Conservation (phyloP, 352 stramenopile species). For the Pythium pyrilobum region DNA sequence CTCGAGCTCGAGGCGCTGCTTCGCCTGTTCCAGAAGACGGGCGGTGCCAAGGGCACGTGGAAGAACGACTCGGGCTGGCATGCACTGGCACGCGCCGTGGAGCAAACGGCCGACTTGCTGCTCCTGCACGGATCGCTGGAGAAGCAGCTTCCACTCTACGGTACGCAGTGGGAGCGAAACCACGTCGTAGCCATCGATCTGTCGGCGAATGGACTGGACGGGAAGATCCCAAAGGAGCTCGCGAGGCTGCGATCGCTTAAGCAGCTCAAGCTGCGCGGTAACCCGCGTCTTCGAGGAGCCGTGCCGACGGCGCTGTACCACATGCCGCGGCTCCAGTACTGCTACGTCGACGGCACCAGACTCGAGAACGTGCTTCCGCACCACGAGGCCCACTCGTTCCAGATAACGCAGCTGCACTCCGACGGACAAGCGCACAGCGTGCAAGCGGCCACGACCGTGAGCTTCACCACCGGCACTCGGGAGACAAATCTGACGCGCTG, state of each 20-base stretch:
- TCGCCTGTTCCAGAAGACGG: constrained; percentile 36
- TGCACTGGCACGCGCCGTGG: constrained; percentile 16
- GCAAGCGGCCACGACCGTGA: constrained; percentile 29
- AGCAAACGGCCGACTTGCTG: constrained; percentile 18
- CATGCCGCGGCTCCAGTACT: constrained; percentile 50
- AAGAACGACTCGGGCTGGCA: constrained; percentile 33
- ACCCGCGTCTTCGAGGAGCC: constrained; percentile 30
- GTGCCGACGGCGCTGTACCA: constrained; percentile 27
- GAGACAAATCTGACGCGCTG: constrained; percentile 27
- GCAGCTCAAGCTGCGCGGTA: constrained; percentile 54
- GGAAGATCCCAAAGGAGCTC: constrained; percentile 37
- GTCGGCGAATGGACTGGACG: constrained; percentile 39
- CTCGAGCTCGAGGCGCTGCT: constrained; percentile 43
- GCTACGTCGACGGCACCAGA: constrained; percentile 55
- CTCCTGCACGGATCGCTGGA: constrained; percentile 27
- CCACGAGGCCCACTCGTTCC: constrained; percentile 40
- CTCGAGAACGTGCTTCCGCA: constrained; percentile 41
- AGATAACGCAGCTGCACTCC: constrained; percentile 49
- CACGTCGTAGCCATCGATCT: constrained; percentile 57
- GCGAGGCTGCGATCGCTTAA: constrained; percentile 37
- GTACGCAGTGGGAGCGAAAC: constrained; percentile 53
- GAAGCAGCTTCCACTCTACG: constrained; percentile 30
- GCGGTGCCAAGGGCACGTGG: constrained; percentile 31
- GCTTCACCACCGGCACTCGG: constrained; percentile 33
- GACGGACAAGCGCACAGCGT: neutral